Conservation (phyloP, 1,139 yeast species). For the Pichia norvegensis region DNA sequence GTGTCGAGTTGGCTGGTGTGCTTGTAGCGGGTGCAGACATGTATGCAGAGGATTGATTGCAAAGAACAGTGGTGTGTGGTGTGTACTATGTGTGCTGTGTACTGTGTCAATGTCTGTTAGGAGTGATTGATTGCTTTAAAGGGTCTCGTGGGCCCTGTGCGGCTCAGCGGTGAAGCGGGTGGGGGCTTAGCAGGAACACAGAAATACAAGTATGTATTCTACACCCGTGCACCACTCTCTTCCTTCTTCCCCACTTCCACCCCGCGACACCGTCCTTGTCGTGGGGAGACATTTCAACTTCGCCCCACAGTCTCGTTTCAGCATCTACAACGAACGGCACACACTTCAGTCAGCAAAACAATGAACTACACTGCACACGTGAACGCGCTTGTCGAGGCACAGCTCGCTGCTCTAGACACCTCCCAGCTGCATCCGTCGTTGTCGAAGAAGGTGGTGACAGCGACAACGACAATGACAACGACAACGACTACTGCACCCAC, state of each 20-base stretch:
- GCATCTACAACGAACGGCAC: neutral
- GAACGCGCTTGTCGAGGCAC: neutral
- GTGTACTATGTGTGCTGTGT: neutral
- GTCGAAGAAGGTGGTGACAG: too few relatives aligned
- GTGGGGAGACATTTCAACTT: neutral
- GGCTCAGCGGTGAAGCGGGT: neutral
- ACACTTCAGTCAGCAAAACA: neutral
- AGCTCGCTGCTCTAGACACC: neutral
- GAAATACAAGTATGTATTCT: neutral
- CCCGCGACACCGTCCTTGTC: neutral
- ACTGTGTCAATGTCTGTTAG: neutral
- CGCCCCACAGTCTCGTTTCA: neutral
- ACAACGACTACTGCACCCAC: too few relatives aligned
- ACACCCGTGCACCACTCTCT: neutral
- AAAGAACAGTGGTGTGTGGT: conserved; percentile 6
- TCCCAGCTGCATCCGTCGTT: neutral
- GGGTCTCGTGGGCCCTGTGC: neutral
- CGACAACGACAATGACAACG: too few relatives aligned
- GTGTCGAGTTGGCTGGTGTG: neutral
- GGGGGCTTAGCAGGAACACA: neutral
- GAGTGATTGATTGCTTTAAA: neutral
- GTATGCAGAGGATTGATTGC: neutral
- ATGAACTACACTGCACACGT: neutral
- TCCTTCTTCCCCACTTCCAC: neutral
- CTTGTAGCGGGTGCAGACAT: neutral